Percentiles rank a stretch among this genome's conserved stretches.
These are phyloP conservation scores for Epicoccum nigrum DNA, from an alignment of 2,329 filamentous ascomycete genomes.

Conservation along the genomic window DNA sequence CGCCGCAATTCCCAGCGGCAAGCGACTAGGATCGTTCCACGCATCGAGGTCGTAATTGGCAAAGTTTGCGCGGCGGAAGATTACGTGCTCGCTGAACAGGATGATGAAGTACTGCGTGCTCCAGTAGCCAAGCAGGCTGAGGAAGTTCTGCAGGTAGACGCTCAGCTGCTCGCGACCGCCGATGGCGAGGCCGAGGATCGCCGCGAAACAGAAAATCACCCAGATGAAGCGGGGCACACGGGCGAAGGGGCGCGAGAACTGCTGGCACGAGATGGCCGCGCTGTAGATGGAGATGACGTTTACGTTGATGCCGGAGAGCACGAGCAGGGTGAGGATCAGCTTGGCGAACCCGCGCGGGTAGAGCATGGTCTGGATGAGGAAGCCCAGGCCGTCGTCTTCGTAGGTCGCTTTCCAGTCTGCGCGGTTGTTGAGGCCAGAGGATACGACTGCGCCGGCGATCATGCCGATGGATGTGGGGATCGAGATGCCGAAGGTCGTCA, in stretches of 20 bases:
- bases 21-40: constrained; percentile 53
- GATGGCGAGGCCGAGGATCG: constrained; percentile 52
- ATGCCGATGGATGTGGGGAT: constrained; percentile 54
- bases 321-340: constrained; percentile 54
- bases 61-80: constrained; percentile 58
- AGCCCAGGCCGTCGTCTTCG: constrained; percentile 54
- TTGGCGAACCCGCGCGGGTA: constrained; percentile 57
- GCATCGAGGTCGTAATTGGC: constrained; percentile 53
- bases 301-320: constrained; percentile 53
- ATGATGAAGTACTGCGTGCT: constrained; percentile 55
- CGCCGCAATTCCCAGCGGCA: constrained; percentile 53
- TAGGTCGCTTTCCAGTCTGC: constrained; percentile 50
- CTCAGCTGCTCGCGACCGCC: constrained; percentile 52
- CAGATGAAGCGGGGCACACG: constrained; percentile 59
- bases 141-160: constrained; percentile 54
- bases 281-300: constrained; percentile 59
- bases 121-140: constrained; percentile 56
- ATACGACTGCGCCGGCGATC: constrained; percentile 53
- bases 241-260: constrained; percentile 56
- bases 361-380: constrained; percentile 54
- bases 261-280: constrained; percentile 54
- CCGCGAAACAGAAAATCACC: constrained; percentile 52
- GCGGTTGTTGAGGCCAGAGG: constrained; percentile 43
- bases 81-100: constrained; percentile 53
- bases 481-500: constrained; percentile 51